Percentiles rank a stretch among this genome's conserved stretches.
These are phyloP conservation scores for Nicotiana tabacum DNA, from an alignment of 257 asterid species.

Conservation along the genomic window DNA sequence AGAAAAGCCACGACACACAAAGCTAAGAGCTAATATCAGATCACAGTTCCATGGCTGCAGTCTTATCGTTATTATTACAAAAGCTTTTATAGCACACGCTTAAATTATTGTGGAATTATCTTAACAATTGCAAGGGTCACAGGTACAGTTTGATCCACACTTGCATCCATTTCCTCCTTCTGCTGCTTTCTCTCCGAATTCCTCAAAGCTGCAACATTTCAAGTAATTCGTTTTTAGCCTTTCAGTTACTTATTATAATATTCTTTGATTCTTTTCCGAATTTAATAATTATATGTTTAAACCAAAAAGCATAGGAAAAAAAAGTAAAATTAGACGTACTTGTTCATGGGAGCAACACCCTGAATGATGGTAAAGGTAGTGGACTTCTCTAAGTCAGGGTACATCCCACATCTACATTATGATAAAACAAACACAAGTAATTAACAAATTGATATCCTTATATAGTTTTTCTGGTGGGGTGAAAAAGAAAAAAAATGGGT, in stretches of 20 bases:
- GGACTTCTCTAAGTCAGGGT: slow-evolving; percentile 22
- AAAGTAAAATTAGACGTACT: neutral
- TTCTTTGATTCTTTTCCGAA: neutral
- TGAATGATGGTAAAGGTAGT: slow-evolving; percentile 7
- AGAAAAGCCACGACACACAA: too few species aligned
- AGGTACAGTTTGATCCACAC: slow-evolving; percentile 30
- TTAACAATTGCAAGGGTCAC: slow-evolving; percentile 37
- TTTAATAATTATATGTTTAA: neutral
- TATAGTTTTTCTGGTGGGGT: neutral
- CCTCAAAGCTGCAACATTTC: neutral
- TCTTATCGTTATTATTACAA: too few species aligned
- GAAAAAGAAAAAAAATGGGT: too few species aligned
- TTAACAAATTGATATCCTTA: neutral
- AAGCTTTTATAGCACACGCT: too few species aligned
- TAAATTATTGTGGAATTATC: too few species aligned
- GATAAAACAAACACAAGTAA: neutral
- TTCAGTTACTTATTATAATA: neutral
- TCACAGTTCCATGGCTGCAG: too few species aligned
- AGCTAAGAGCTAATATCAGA: too few species aligned
- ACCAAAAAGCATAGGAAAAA: neutral
- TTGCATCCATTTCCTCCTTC: slow-evolving; percentile 34
- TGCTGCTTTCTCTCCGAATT: slow-evolving; percentile 19
- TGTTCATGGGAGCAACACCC: slow-evolving; percentile 22
- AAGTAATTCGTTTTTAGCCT: neutral
- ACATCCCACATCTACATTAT: slow-evolving; percentile 13